These are phyloP conservation scores for Hypoxylon sp. DNA, from an alignment of 2,329 filamentous ascomycete species.

Conservation along the genomic window DNA sequence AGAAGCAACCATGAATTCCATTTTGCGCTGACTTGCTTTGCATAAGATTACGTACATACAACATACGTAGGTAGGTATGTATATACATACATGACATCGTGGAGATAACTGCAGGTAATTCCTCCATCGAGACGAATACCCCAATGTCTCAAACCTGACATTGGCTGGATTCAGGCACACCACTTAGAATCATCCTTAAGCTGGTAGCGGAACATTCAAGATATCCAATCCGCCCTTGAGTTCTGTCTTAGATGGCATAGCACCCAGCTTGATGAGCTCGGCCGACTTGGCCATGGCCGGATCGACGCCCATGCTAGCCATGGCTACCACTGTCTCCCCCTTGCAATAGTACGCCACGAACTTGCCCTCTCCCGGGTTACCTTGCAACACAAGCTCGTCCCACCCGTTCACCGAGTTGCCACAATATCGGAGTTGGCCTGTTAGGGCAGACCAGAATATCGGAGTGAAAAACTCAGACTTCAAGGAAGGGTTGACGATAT, in stretches of 20 bases:
- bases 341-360: slow-evolving; percentile 91
- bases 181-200: slow-evolving; percentile 28
- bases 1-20: neutral
- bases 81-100: too few species aligned
- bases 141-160: slow-evolving; percentile 13
- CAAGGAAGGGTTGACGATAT: slow-evolving; percentile 73
- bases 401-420: slow-evolving; percentile 85
- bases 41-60: slow-evolving; percentile 11
- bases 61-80: too few species aligned
- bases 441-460: slow-evolving; percentile 95
- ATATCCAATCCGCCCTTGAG: slow-evolving; percentile 70
- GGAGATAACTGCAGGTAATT: too few species aligned
- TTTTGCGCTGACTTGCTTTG: neutral
- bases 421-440: slow-evolving; percentile 89
- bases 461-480: slow-evolving; percentile 81
- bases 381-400: slow-evolving; percentile 85
- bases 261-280: slow-evolving; percentile 82
- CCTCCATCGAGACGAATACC: neutral
- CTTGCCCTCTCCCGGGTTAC: slow-evolving; percentile 77
- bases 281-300: slow-evolving; percentile 84
- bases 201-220: slow-evolving; percentile 45
- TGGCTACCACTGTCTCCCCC: slow-evolving; percentile 86
- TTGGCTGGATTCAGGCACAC: slow-evolving; percentile 17
- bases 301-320: slow-evolving; percentile 90
- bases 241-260: slow-evolving; percentile 85